Base-by-base conservation (phyloP, 1,284 basidiomycete species). In the Ceratobasidium sp. region DNA sequence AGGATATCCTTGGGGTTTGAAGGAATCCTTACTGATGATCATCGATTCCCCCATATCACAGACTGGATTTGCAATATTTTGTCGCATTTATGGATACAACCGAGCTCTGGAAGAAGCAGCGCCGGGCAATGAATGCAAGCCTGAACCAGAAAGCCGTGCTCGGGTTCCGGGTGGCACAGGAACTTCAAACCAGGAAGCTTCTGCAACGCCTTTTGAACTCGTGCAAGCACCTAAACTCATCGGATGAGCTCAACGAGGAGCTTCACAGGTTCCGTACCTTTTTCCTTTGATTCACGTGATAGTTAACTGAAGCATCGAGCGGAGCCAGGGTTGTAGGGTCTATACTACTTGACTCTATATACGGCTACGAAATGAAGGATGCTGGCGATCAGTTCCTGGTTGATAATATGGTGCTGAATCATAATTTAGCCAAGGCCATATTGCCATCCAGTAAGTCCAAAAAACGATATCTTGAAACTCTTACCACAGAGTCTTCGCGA, bases 361-460 rank as follows among this genome's bases (percentile, higher is more conserved):
- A 70, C 42, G 69, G 69, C 22, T 45, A 65, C 22, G 20, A 45
- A 22, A 27, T 49, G 13, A 43, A 45, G 17, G 17, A 29, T 2
- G 22, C 60, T 10, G 22, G 57, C n/a, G 69, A 70, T 32, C 7
- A 12, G 15, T 65, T 65, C 22, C 25, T 70, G 12, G 32, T 57
- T 12, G 52, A 45, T 10, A 32, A 40, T 20, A 49, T 29, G 35
- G 32, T 35, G 12, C 17, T 50, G 13, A 43, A 20, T 29, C 12
- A 65, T 31, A 55, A 65, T 22, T 49, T 54, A n/a, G 60, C 60
- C 20, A 55, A 56, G 50, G 60, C 52, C 15, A 27, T 35, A 13
- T 20, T 45, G 20, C 38, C 40, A 6, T 64, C 42, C 27, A 54
- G 60, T 54, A 38, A 47, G 27, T 45, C 13, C 42, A 17, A 3